Conservation (phyloP, 441 rosid species). For the Kokia cookei region DNA sequence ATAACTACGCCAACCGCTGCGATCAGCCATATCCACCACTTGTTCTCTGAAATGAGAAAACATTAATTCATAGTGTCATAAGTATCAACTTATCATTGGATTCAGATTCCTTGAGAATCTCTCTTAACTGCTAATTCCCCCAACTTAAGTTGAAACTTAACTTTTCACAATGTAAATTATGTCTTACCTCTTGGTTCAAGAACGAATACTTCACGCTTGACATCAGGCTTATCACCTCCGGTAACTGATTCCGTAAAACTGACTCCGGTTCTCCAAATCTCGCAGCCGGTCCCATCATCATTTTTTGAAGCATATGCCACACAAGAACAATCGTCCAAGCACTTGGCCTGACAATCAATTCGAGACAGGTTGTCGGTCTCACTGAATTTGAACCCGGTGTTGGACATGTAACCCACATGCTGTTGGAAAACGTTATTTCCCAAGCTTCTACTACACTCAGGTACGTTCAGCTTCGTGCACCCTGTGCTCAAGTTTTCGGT, state of each 20-base stretch:
- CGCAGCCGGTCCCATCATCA: slow-evolving; percentile 9
- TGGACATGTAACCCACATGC: background rate
- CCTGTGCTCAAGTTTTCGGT: background rate
- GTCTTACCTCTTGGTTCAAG: background rate
- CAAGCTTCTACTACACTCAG: slow-evolving; percentile 15
- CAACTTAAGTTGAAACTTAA: too few species aligned
- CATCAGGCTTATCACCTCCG: background rate
- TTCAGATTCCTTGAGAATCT: too few species aligned
- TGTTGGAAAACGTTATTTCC: background rate
- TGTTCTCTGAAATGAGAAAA: background rate
- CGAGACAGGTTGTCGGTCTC: background rate
- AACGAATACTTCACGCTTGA: background rate
- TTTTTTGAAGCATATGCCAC: slow-evolving; percentile 6
- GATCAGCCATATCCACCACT: slow-evolving; percentile 12
- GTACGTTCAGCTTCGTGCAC: slow-evolving; percentile 3
- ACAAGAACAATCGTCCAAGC: slow-evolving; percentile 21
- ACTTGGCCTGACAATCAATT: slow-evolving; percentile 6
- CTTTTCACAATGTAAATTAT: background rate
- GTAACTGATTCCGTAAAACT: background rate
- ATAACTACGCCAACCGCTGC: slow-evolving; percentile 1
- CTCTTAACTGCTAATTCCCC: too few species aligned
- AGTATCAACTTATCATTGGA: background rate
- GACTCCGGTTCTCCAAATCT: slow-evolving; percentile 12
- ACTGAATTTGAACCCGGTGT: slow-evolving; percentile 3
- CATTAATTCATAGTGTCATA: background rate